A percentile compares a stretch with the other conserved stretches of the same genome.
Conservation (phyloP, 108 stramenopile species). For the Licmophora abbreviata region DNA sequence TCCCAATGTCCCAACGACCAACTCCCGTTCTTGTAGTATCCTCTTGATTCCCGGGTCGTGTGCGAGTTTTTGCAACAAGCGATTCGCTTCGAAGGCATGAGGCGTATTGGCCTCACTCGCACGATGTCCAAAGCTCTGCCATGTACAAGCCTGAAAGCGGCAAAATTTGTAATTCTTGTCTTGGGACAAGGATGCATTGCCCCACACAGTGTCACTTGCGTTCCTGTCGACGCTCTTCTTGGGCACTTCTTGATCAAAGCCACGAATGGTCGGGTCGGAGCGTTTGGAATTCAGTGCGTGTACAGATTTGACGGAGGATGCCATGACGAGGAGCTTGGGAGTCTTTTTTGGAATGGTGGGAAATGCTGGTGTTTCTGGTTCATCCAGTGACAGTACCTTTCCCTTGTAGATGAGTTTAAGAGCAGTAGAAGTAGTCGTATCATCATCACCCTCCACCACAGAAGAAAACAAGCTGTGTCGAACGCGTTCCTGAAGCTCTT, state of each 20-base stretch:
- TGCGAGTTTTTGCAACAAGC: slow-evolving; percentile 50
- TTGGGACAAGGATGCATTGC: slow-evolving; percentile 3
- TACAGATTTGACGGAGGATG: slow-evolving; percentile 15
- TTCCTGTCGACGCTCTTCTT: not conserved
- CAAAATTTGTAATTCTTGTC: slow-evolving; percentile 55
- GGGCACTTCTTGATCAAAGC: slow-evolving; percentile 36
- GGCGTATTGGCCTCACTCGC: slow-evolving; percentile 35
- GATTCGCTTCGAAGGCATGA: slow-evolving; percentile 59
- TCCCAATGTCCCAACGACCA: slow-evolving; percentile 61
- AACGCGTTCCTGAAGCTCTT: slow-evolving; percentile 2
- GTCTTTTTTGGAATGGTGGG: slow-evolving; percentile 7
- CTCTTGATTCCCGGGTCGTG: slow-evolving; percentile 62
- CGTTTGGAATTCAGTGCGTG: slow-evolving; percentile 29
- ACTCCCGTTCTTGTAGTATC: slow-evolving; percentile 49
- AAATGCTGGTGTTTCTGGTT: slow-evolving; percentile 2
- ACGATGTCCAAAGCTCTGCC: slow-evolving; percentile 49
- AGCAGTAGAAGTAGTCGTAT: not conserved
- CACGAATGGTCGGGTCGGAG: slow-evolving; percentile 72
- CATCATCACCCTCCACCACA: slow-evolving; percentile 6
- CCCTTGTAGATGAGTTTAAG: slow-evolving; percentile 14
- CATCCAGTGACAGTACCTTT: slow-evolving; percentile 6
- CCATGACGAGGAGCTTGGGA: slow-evolving; percentile 58
- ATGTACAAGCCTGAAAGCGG: slow-evolving; percentile 48
- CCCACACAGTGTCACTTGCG: slow-evolving; percentile 12
- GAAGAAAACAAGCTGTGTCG: slow-evolving; percentile 1